Base-by-base conservation (phyloP, 805 yeast species). In the Kazachstania viticola region DNA sequence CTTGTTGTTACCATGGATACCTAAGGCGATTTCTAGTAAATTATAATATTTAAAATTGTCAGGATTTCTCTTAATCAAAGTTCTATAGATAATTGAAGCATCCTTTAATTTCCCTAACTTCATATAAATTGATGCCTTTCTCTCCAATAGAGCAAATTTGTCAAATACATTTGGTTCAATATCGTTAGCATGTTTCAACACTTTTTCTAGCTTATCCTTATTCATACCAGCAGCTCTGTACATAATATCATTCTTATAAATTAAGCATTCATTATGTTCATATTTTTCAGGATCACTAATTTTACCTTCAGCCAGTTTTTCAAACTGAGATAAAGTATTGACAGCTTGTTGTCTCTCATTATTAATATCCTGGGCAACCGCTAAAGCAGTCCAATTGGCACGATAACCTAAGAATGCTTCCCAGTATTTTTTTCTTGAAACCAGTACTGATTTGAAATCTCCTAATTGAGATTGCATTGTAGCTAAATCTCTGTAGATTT, bases 311-410 rank as follows among this genome's bases (percentile, higher is more conserved):
- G 84, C 72, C 21, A 82, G 60, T 19, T 71, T 76, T 54, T 88
- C 95, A 46, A 82, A 83, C 45, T 79, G 75, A 14, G 70, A 50
- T 44, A 87, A 66, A 2, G 88, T 80, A 34, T 70, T 70, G 34
- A 77, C 76, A 5, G 95, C 88, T 16, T 71, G 72, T 23, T 61
- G 63, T 47, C 65, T 69, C 47, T 85, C 82, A 17, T 71, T 69
- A 51, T 71, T 72, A 50, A 87, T 63, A 54, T 81, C 82, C 50
- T 79, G 83, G 1, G 96, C 94, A 27, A 84, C 67, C 1, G 94
- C 95, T 31, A 80, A 65, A 0, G 79, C 77, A 1, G 94, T 80
- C 95, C 95, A 87, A 50, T 83, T 81, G 39, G 88, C 85, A 41
- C 95, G 70, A 51, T 73, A 81, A 0, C 94, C 94, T 9, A 91